Percentiles rank a stretch among this genome's conserved stretches.
Evolutionary conservation across 768 basidiomycete species (phyloP).

Genomic region (Exidia glandulosa): DNA sequence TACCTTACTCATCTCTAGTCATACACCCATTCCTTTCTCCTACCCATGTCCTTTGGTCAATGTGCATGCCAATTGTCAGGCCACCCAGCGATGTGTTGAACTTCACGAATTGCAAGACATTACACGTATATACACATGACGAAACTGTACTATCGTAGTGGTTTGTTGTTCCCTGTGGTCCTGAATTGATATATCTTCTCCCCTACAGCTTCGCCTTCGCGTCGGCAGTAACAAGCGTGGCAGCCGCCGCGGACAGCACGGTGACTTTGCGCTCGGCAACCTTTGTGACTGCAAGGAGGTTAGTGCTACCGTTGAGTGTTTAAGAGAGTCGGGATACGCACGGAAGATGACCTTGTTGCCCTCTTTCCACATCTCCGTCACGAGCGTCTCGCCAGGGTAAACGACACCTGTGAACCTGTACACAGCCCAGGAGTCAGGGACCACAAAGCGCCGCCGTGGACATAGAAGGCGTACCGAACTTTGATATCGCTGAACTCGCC

Average conservation of each 20-base stretch:
- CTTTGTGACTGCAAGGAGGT: conserved; percentile 49
- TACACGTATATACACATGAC: not conserved
- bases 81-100: not conserved
- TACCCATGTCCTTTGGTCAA: too few species aligned
- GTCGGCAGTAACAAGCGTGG: conserved; percentile 36
- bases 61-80: not conserved
- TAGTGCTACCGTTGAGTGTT: too few species aligned
- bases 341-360: conserved; percentile 83
- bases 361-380: conserved; percentile 99
- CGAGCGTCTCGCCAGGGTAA: conserved; percentile 88
- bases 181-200: too few species aligned
- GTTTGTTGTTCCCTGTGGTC: too few species aligned
- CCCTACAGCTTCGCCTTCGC: not conserved
- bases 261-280: conserved; percentile 72
- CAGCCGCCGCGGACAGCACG: conserved; percentile 74
- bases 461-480: conserved; percentile 50
- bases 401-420: conserved; percentile 79
- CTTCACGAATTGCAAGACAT: not conserved
- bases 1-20: too few species aligned
- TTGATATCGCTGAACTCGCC: conserved; percentile 89
- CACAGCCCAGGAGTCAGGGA: not conserved
- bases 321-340: conserved; percentile 40
- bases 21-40: too few species aligned
- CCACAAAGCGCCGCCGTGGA: not conserved
- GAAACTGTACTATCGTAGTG: not conserved